phyloP scores from a whole-genome alignment of 1,139 yeast species.

The Citeromyces hawaiiensis region DNA sequence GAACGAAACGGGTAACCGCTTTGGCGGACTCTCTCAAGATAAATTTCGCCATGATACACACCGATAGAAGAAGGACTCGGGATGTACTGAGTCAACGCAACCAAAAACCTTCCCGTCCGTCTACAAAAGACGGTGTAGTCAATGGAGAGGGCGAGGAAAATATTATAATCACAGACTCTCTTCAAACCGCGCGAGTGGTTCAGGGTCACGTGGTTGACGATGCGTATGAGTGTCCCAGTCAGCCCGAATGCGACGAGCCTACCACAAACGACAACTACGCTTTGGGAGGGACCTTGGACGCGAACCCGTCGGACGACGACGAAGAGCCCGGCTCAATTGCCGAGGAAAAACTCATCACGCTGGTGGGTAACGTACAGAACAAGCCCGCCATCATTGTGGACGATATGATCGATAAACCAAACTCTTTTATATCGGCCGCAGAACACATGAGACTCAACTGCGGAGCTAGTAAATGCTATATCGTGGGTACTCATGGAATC shows the following conservation, averaged over 20 bases:
- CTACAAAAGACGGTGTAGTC: slow-evolving; percentile 14
- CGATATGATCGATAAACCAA: slow-evolving; percentile 94
- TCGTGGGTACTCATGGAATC: slow-evolving; percentile 92
- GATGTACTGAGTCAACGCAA: slow-evolving; percentile 39
- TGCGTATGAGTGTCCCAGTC: slow-evolving; percentile 15
- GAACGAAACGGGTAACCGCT: slow-evolving; percentile 95
- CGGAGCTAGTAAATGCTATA: slow-evolving; percentile 85
- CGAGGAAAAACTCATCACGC: slow-evolving; percentile 83
- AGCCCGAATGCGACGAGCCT: slow-evolving; percentile 7
- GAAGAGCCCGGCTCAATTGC: slow-evolving; percentile 59
- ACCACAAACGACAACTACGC: slow-evolving; percentile 31
- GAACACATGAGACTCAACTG: slow-evolving; percentile 91
- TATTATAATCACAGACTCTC: slow-evolving; percentile 59
- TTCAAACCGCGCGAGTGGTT: slow-evolving; percentile 91
- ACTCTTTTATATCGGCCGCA: slow-evolving; percentile 91
- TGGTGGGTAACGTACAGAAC: slow-evolving; percentile 90
- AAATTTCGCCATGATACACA: slow-evolving; percentile 97
- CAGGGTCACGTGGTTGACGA: slow-evolving; percentile 97
- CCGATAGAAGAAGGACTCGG: slow-evolving; percentile 86
- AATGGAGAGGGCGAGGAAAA: slow-evolving; percentile 40
- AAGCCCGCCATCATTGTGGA: slow-evolving; percentile 90
- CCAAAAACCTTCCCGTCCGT: slow-evolving; percentile 1
- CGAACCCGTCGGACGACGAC: slow-evolving; percentile 71
- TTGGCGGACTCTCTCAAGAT: slow-evolving; percentile 91
- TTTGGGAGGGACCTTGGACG: slow-evolving; percentile 75